These are phyloP conservation scores for Gracilariopsis chorda DNA, from an alignment of 23 red algal species.

Conservation along the genomic window DNA sequence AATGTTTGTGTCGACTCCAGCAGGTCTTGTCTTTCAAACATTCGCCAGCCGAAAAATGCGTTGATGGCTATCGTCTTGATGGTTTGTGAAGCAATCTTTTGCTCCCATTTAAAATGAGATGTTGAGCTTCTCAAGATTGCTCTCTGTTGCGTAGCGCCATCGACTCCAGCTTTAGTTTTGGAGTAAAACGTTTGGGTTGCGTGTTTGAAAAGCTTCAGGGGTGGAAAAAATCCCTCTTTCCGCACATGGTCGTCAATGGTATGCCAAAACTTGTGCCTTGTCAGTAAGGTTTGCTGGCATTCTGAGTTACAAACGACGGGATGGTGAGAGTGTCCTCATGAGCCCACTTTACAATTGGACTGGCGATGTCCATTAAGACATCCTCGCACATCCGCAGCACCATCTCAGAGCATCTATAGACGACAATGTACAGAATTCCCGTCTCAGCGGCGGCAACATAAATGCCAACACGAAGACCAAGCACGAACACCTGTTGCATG, in stretches of 20 bases:
- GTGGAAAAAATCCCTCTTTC: neutral
- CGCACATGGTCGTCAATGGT: neutral
- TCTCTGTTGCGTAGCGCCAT: constrained; percentile 2
- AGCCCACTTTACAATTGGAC: constrained; percentile 8
- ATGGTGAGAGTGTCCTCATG: neutral
- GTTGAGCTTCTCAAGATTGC: neutral
- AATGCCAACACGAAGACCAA: neutral
- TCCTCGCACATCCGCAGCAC: neutral
- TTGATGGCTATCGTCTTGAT: constrained; percentile 9
- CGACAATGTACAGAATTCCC: neutral
- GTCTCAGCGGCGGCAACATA: constrained; percentile 20
- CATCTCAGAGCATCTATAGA: neutral
- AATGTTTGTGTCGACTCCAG: neutral
- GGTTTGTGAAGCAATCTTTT: neutral
- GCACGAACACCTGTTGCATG: neutral
- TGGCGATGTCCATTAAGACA: neutral
- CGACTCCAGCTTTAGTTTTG: constrained; percentile 28
- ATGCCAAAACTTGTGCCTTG: neutral
- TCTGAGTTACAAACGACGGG: neutral
- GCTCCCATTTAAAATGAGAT: constrained; percentile 27
- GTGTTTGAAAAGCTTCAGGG: constrained; percentile 36
- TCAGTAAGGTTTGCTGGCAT: neutral
- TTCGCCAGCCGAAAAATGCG: neutral
- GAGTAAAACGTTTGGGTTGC: constrained; percentile 14
- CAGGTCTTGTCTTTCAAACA: constrained; percentile 3